Conservation (phyloP, 306 rosid species). For the Herpetospermum pedunculosum region DNA sequence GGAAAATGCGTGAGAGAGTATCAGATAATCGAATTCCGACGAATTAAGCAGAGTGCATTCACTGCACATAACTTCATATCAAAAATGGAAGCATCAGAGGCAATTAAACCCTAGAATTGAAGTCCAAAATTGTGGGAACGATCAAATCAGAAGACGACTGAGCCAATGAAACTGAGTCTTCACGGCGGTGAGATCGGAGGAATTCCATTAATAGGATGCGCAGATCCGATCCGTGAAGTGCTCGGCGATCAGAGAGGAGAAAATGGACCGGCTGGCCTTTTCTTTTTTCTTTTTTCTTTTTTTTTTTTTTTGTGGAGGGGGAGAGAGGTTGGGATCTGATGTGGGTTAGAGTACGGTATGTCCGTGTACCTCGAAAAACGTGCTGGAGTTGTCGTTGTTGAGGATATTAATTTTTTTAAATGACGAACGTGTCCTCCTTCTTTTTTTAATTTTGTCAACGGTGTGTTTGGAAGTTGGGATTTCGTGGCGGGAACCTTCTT, state of each 20-base stretch:
- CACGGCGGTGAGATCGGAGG: slow-evolving; percentile 46
- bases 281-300: background rate
- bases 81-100: background rate
- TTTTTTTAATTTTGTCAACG: background rate
- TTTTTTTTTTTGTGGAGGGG: background rate
- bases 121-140: background rate
- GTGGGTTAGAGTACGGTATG: slow-evolving; percentile 13
- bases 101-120: slow-evolving; percentile 38
- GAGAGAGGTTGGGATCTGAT: slow-evolving; percentile 9
- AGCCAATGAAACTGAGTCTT: slow-evolving; percentile 19
- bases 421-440: slow-evolving; percentile 10
- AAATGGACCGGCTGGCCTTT: background rate
- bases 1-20: slow-evolving; percentile 22
- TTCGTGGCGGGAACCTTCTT: slow-evolving; percentile 10
- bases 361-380: background rate
- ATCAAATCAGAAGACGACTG: background rate
- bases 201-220: slow-evolving; percentile 11
- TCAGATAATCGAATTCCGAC: slow-evolving; percentile 30
- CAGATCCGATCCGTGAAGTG: slow-evolving; percentile 76
- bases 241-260: slow-evolving; percentile 33
- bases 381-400: slow-evolving; percentile 8
- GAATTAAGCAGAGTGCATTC: slow-evolving; percentile 21
- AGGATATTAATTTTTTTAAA: background rate
- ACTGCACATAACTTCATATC: slow-evolving; percentile 29
- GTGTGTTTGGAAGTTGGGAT: slow-evolving; percentile 2